These are phyloP conservation scores for Metarhizium robertsii DNA, from an alignment of 2,329 filamentous ascomycete species.

Conservation along the genomic window DNA sequence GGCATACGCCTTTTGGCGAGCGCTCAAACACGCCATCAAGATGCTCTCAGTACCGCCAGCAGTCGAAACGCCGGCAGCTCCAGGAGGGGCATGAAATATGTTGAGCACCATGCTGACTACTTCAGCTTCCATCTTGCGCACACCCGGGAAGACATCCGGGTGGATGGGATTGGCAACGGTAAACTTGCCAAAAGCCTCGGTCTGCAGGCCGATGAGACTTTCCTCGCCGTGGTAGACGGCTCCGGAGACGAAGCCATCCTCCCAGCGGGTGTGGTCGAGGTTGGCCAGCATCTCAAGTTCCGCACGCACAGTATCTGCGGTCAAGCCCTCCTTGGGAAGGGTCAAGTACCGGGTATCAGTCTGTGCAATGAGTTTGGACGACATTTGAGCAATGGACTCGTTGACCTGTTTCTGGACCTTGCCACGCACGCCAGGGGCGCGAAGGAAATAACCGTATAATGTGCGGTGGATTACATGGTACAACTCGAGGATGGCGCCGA, in stretches of 20 bases:
- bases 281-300: constrained; percentile 71
- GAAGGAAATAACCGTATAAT: constrained; percentile 77
- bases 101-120: constrained; percentile 89
- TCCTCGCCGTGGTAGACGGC: constrained; percentile 94
- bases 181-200: constrained; percentile 88
- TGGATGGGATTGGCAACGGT: constrained; percentile 95
- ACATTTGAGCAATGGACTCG: constrained; percentile 70
- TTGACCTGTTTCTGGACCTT: constrained; percentile 79
- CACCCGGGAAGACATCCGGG: constrained; percentile 94
- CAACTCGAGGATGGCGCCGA: constrained; percentile 67
- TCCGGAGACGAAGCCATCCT: constrained; percentile 88
- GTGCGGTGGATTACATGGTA: constrained; percentile 64
- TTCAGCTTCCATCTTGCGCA: constrained; percentile 98
- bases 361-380: constrained; percentile 71
- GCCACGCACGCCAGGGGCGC: constrained; percentile 74
- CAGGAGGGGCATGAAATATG: constrained; percentile 82
- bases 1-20: constrained; percentile 76
- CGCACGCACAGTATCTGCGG: constrained; percentile 64
- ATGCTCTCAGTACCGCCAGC: constrained; percentile 95
- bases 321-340: constrained; percentile 78
- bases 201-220: constrained; percentile 72
- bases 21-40: constrained; percentile 85
- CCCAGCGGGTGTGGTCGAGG: constrained; percentile 94
- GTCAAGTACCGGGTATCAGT: constrained; percentile 63
- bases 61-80: constrained; percentile 79